These are phyloP conservation scores for Nicotiana otophora DNA, from an alignment of 257 asterid species.

Conservation along the genomic window DNA sequence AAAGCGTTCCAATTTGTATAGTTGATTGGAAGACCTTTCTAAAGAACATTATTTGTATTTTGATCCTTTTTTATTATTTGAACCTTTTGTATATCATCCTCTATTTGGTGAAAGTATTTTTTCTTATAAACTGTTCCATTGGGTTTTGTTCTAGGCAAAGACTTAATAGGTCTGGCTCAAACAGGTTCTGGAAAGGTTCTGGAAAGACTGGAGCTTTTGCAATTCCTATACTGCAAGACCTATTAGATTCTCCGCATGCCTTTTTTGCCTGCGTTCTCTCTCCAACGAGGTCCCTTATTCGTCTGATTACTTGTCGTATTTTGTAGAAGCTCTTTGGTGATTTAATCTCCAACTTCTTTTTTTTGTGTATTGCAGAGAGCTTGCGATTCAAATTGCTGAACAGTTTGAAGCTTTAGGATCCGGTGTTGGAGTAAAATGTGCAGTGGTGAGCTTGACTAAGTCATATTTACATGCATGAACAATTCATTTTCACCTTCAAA, in stretches of 20 bases:
- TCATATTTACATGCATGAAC: not conserved
- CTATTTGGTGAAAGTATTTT: not conserved
- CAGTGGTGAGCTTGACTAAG: slow-evolving; percentile 37
- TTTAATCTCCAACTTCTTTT: not conserved
- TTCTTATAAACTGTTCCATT: not conserved
- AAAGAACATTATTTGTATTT: not conserved
- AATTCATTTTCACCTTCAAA: not conserved
- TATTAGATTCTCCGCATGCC: slow-evolving; percentile 62
- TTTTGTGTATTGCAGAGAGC: slow-evolving; percentile 40
- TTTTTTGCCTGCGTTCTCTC: slow-evolving; percentile 90
- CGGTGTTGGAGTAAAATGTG: slow-evolving; percentile 64
- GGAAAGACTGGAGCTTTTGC: slow-evolving; percentile 98
- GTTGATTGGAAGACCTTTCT: not conserved
- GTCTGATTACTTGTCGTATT: not conserved
- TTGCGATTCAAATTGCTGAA: slow-evolving; percentile 68
- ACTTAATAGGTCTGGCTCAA: slow-evolving; percentile 85
- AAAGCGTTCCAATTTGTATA: not conserved
- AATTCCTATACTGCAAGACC: slow-evolving; percentile 74
- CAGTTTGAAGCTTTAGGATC: slow-evolving; percentile 89
- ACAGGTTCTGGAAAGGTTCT: too few species aligned
- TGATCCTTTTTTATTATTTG: not conserved
- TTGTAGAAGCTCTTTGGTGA: not conserved
- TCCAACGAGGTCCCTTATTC: slow-evolving; percentile 49
- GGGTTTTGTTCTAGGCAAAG: slow-evolving; percentile 38
- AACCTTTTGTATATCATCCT: not conserved